Evolutionary conservation across 2,329 filamentous ascomycete species (phyloP), one percentile per base, ranked within the genome.

Genomic region (Waltergamsia citrina): DNA sequence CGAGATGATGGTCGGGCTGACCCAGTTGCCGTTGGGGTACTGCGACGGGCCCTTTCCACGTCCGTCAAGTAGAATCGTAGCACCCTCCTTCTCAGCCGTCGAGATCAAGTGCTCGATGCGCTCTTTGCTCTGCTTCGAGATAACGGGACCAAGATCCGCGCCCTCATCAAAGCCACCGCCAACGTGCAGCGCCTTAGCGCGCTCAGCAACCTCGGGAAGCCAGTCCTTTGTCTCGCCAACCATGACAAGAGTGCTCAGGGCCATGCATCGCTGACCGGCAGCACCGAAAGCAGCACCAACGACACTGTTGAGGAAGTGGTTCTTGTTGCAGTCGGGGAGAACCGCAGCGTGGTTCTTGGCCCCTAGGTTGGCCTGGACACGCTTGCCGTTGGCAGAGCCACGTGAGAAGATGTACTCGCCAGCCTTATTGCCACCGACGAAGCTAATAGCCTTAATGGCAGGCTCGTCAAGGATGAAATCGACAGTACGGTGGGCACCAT

Each of bases 321-420:
- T 88, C 73, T 87, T 90, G 68, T 92, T 88, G 66, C 79, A 83
- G 65, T 92, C 85, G 14, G 85, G 85, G 40, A 90, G 72, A 20
- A 92, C 78, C 34, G 82, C 81, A 19, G 84, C 84, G 57, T 92
- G 85, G 69, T 92, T 92, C 73, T 92, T 92, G 45, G 85, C 85
- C 26, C 85, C 85, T 41, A 92, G 63, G 62, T 92, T 92, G 55
- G 85, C 85, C 63, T 92, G 85, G 21, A 88, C 83, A 49, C 85
- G 81, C 72, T 92, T 92, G 51, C 85, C 85, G 50, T 90, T 86
- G 51, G 83, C 84, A 2, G 82, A 86, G 21, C 77, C 85, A 37
- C 83, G 76, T 36, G 67, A 60, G 61, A 78, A 92, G 57, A 92
- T 92, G 65, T 92, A 92, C 63, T 90, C 83, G 51, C 85, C 85